Conservation (phyloP, 176 grass and related monocot genomes). For the Saccharum officinarum region DNA sequence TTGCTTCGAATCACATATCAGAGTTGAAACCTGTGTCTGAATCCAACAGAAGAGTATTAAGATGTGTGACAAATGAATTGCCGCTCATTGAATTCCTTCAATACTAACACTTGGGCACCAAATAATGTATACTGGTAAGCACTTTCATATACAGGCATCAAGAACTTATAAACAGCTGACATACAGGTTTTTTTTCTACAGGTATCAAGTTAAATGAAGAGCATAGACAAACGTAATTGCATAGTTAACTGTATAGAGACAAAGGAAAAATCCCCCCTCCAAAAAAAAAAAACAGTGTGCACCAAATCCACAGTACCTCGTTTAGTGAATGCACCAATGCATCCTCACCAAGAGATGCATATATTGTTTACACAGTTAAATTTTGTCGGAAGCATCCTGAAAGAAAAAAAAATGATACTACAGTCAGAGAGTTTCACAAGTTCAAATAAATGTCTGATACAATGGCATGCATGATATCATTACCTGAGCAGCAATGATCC, state of each 20-base stretch:
- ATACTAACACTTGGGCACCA: neutral
- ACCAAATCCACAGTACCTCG: slow-evolving; percentile 51
- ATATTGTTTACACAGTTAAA: slow-evolving; percentile 87
- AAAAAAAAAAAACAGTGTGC: too few relatives aligned
- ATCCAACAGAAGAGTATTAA: slow-evolving; percentile 33
- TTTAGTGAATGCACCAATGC: slow-evolving; percentile 90
- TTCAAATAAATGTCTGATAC: neutral
- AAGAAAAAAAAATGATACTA: slow-evolving; percentile 16
- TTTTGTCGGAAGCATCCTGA: slow-evolving; percentile 84
- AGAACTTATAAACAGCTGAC: neutral
- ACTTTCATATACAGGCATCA: neutral
- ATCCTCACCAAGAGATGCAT: slow-evolving; percentile 94
- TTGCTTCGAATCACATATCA: slow-evolving; percentile 89
- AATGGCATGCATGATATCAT: slow-evolving; percentile 7
- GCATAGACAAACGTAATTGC: neutral
- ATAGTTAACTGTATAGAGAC: neutral
- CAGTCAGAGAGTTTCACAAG: slow-evolving; percentile 6
- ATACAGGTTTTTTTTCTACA: neutral
- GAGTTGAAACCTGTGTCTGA: slow-evolving; percentile 86
- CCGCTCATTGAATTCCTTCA: neutral
- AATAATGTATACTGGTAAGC: neutral
- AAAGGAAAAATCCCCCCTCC: neutral
- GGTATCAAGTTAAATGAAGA: neutral
- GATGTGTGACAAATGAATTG: neutral
- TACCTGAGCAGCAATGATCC: slow-evolving; percentile 84